These are phyloP conservation scores for Cladosporium austrohemisphaericum DNA, from an alignment of 2,329 filamentous ascomycete species.

Conservation along the genomic window DNA sequence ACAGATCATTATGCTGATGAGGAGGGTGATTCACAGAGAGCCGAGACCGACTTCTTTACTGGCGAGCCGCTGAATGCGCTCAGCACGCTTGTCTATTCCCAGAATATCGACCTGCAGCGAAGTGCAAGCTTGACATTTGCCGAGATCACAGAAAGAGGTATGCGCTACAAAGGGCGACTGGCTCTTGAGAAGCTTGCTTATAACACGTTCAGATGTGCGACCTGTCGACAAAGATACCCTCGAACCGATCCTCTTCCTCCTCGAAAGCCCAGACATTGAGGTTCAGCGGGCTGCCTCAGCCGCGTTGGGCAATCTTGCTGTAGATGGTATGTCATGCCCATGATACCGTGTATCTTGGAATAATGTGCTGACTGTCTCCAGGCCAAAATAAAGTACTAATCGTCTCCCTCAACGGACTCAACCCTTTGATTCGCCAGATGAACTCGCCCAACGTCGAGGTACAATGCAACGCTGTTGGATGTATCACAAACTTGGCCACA, in stretches of 20 bases:
- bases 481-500: conserved; percentile 96
- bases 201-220: conserved; percentile 69
- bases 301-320: conserved; percentile 89
- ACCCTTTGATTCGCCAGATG: conserved; percentile 95
- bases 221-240: conserved; percentile 94
- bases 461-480: conserved; percentile 97
- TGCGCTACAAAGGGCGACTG: neutral
- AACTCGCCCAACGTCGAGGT: conserved; percentile 97
- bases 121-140: conserved; percentile 98
- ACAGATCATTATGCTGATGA: conserved; percentile 8
- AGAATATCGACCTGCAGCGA: conserved; percentile 95
- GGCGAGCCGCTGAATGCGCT: conserved; percentile 90
- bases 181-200: conserved; percentile 19
- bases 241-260: conserved; percentile 89
- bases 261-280: conserved; percentile 93
- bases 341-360: conserved; percentile 39
- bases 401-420: conserved; percentile 83
- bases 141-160: conserved; percentile 96
- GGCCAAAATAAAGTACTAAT: conserved; percentile 98
- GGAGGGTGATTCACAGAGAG: conserved; percentile 58
- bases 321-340: conserved; percentile 69
- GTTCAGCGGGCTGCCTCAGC: conserved; percentile 96
- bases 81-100: conserved; percentile 94
- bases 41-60: conserved; percentile 96
- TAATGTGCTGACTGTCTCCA: conserved; percentile 49